Evolutionary conservation across 2,329 filamentous ascomycete species (phyloP).

Genomic region (Colletotrichum sp.): DNA sequence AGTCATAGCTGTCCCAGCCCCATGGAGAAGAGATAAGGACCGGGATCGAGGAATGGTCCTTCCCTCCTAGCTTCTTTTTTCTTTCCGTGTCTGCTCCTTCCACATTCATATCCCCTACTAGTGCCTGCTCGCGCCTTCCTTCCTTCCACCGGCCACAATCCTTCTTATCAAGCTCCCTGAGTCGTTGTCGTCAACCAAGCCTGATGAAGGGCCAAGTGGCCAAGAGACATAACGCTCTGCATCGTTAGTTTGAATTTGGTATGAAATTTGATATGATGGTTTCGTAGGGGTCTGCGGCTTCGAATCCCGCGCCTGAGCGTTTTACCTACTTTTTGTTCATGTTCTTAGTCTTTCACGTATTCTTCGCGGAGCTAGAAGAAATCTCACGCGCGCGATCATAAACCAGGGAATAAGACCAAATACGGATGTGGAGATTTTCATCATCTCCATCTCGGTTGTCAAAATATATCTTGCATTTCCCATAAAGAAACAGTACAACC

Average conservation of each 20-base stretch:
- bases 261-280: not conserved
- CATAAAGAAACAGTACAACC: not conserved
- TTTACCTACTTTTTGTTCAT: rapidly evolving
- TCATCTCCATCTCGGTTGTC: not conserved
- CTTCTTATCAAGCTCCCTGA: rapidly evolving
- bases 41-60: not conserved
- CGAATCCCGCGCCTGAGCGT: not conserved
- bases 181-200: not conserved
- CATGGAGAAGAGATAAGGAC: rapidly evolving
- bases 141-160: not conserved
- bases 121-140: not conserved
- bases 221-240: not conserved
- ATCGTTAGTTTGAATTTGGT: not conserved
- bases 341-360: not conserved
- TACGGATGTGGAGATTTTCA: rapidly evolving
- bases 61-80: not conserved
- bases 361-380: not conserved
- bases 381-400: no score
- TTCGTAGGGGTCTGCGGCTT: not conserved
- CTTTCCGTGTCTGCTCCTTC: not conserved
- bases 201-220: not conserved
- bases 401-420: not conserved
- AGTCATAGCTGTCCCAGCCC: not conserved
- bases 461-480: not conserved
- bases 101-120: not conserved